Base-by-base conservation (phyloP, 352 stramenopile genomes). In the Paralagenidium karlingii region DNA sequence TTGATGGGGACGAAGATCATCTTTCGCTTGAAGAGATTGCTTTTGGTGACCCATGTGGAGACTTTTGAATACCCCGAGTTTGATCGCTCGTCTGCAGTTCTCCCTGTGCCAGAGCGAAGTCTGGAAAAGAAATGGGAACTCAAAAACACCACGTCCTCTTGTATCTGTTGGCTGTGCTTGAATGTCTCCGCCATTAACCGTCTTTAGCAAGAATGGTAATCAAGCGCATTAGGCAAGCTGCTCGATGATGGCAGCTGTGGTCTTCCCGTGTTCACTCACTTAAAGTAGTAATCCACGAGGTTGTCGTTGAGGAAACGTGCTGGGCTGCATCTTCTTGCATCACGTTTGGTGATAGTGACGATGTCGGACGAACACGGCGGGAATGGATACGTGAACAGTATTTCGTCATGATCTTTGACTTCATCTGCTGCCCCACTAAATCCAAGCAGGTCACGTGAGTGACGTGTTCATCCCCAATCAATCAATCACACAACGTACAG, bases 201-300 rank as follows among this genome's bases (percentile, higher is more conserved):
- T 42, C 27, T n/a, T n/a, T n/a, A n/a, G n/a, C 18, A 45, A 20
- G 34, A 24, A 27, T 22, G 20, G 20, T 8, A 6, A 1, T 16
- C 3, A 21, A 6, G n/a, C 2, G 13, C n/a, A 7, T n/a, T 6
- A 6, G 20, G 29, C 1, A 15, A 13, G n/a, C 21, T 46, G 9
- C 12, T 19, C 19, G 38, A 20, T 18, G 16, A 48, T 18, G 45
- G n/a, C 68, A 32, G 67, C n/a, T n/a, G n/a, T n/a, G n/a, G n/a
- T n/a, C n/a, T n/a, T n/a, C n/a, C n/a, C n/a, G n/a, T n/a, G n/a
- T n/a, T n/a, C n/a, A n/a, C n/a, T n/a, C n/a, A 88, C 81, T 93
- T 94, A 51, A 95, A 77, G 34, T 90, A 91, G 43, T 92, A 93
- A 45, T 95, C 82, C 47, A 95, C 84, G 34, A 95, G 76, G 52